phyloP scores from a whole-genome alignment of 2,329 filamentous ascomycete species.

The Cladosporium sp. region DNA sequence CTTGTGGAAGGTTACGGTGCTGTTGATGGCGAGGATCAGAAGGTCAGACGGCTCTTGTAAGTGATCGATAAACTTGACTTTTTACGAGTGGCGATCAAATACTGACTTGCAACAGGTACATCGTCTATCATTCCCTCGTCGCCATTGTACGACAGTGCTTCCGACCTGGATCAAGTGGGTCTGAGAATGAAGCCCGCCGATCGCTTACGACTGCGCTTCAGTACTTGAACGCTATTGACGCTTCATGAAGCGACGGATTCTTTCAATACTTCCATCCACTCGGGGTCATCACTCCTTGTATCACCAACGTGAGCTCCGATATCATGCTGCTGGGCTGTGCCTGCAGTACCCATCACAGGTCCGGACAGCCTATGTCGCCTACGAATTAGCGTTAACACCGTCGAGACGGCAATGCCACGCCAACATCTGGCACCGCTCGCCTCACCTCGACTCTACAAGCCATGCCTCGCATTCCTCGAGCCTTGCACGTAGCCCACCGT shows the following conservation, averaged over 20 bases:
- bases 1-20: constrained; percentile 48
- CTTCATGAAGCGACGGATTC: background rate
- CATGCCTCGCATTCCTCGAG: background rate
- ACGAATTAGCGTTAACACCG: background rate
- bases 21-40: constrained; percentile 33
- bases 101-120: constrained; percentile 40
- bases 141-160: constrained; percentile 48
- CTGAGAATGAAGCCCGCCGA: constrained; percentile 47
- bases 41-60: constrained; percentile 45
- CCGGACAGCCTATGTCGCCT: background rate
- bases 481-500: background rate
- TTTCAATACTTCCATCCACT: background rate
- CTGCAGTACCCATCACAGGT: background rate
- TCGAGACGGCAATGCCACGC: background rate
- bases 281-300: background rate
- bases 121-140: constrained; percentile 45
- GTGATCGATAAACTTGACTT: constrained; percentile 22
- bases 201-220: constrained; percentile 41
- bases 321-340: background rate
- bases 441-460: background rate
- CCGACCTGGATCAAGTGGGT: constrained; percentile 41
- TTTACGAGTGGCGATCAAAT: background rate
- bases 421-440: background rate
- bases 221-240: constrained; percentile 1
- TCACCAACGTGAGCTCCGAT: background rate